Conservation (phyloP, 2,329 filamentous ascomycete species). For the Penicillium occitanis region DNA sequence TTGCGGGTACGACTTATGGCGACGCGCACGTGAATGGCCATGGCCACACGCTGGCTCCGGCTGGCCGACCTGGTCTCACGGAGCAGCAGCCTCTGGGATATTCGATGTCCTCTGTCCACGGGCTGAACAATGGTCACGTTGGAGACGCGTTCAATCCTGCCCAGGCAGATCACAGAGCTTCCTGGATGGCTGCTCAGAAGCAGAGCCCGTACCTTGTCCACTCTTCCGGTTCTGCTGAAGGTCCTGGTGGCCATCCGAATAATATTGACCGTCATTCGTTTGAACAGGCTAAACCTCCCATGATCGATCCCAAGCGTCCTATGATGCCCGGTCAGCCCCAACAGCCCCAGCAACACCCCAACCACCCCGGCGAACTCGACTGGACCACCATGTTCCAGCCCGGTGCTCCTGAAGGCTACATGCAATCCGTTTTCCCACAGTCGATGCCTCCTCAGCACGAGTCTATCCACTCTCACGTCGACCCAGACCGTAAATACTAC, state of each 20-base stretch:
- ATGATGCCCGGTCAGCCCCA: slow-evolving; percentile 58
- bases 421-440: slow-evolving; percentile 62
- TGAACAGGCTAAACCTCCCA: slow-evolving; percentile 46
- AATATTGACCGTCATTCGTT: slow-evolving; percentile 45
- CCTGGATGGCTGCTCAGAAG: slow-evolving; percentile 48
- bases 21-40: slow-evolving; percentile 41
- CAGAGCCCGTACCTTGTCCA: slow-evolving; percentile 47
- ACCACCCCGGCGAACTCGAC: slow-evolving; percentile 61
- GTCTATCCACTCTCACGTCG: slow-evolving; percentile 65
- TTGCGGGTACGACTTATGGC: slow-evolving; percentile 44
- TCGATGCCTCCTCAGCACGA: slow-evolving; percentile 69
- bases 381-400: slow-evolving; percentile 78
- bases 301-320: slow-evolving; percentile 44
- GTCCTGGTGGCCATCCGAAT: slow-evolving; percentile 41
- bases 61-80: slow-evolving; percentile 39
- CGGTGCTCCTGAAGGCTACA: slow-evolving; percentile 66
- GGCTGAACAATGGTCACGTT: slow-evolving; percentile 41
- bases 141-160: slow-evolving; percentile 20
- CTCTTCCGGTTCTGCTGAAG: slow-evolving; percentile 42
- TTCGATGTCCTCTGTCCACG: slow-evolving; percentile 44
- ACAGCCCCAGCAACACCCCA: slow-evolving; percentile 50
- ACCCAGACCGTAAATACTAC: slow-evolving; percentile 56
- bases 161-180: slow-evolving; percentile 37
- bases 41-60: slow-evolving; percentile 40
- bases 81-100: slow-evolving; percentile 47